Percentiles rank a stretch among this genome's conserved stretches.
Evolutionary conservation across 1,139 yeast species (phyloP).

Genomic region (Blastobotrys buckinghamii): DNA sequence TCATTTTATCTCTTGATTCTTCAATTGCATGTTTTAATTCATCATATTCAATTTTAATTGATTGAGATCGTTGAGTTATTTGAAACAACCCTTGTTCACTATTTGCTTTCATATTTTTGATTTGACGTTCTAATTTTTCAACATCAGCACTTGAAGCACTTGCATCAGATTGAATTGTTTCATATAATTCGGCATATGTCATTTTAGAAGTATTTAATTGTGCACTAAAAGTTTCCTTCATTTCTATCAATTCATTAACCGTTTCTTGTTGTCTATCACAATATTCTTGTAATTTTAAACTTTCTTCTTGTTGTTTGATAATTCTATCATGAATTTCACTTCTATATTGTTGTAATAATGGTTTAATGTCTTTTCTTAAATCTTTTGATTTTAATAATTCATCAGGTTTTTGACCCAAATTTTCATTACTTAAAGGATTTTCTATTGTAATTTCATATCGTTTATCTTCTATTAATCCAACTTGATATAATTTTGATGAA

Average conservation of each 20-base stretch:
- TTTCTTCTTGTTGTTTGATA: conserved; percentile 54
- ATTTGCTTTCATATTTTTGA: conserved; percentile 47
- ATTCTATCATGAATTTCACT: conserved; percentile 44
- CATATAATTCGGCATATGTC: conserved; percentile 53
- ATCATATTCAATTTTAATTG: conserved; percentile 50
- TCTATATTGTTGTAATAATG: conserved; percentile 43
- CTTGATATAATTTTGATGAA: conserved; percentile 48
- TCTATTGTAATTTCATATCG: conserved; percentile 33
- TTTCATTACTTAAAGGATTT: conserved; percentile 32
- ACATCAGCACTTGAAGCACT: conserved; percentile 56
- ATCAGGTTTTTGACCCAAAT: conserved; percentile 41
- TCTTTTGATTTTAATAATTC: conserved; percentile 35
- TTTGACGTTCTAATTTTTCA: conserved; percentile 58
- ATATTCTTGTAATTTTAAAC: conserved; percentile 52
- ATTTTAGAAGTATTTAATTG: conserved; percentile 48
- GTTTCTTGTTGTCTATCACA: conserved; percentile 52
- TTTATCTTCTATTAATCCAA: conserved; percentile 31
- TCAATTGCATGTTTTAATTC: conserved; percentile 45
- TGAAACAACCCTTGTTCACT: conserved; percentile 51
- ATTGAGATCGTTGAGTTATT: conserved; percentile 52
- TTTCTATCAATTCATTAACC: conserved; percentile 51
- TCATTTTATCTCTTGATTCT: conserved; percentile 45
- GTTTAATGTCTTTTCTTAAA: conserved; percentile 32
- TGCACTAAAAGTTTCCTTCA: conserved; percentile 55
- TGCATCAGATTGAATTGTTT: conserved; percentile 50